Evolutionary conservation across 202 grass and related monocot species (phyloP).

Genomic region (Brachypodium distachyon): DNA sequence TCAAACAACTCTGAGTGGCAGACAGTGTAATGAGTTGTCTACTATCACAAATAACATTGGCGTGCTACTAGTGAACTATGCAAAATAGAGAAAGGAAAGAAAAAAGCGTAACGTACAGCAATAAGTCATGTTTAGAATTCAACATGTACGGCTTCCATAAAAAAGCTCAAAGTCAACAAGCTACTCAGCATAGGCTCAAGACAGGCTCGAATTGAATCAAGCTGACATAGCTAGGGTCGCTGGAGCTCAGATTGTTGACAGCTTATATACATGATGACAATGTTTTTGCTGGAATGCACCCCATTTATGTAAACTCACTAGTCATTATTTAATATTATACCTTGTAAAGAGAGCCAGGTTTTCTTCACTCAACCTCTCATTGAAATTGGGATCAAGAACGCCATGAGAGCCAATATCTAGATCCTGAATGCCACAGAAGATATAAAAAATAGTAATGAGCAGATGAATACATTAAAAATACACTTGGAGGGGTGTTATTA

Average conservation of each 20-base stretch:
- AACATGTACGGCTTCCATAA: too few species aligned
- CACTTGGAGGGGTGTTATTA: neutral
- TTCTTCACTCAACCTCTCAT: conserved; percentile 61
- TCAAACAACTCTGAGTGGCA: neutral
- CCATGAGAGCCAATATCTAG: conserved; percentile 27
- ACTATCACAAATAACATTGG: neutral
- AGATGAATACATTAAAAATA: neutral
- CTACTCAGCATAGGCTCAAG: neutral
- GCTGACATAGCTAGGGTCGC: neutral
- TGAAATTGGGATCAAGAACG: conserved; percentile 33
- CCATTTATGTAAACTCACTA: neutral
- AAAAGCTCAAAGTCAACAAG: neutral
- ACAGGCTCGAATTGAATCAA: too few species aligned
- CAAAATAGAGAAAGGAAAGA: too few species aligned
- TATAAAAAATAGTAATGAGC: neutral
- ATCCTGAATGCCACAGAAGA: conserved; percentile 29
- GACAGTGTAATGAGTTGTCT: neutral
- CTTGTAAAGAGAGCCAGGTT: conserved; percentile 58
- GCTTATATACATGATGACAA: neutral
- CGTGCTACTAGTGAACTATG: too few species aligned
- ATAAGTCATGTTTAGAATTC: too few species aligned
- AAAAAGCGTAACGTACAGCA: too few species aligned
- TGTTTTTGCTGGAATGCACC: neutral
- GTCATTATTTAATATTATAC: conserved; percentile 23
- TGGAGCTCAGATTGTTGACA: neutral